Evolutionary conservation across 176 grass and related monocot genomes (phyloP).

Genomic region (Pontederia crassipes): DNA sequence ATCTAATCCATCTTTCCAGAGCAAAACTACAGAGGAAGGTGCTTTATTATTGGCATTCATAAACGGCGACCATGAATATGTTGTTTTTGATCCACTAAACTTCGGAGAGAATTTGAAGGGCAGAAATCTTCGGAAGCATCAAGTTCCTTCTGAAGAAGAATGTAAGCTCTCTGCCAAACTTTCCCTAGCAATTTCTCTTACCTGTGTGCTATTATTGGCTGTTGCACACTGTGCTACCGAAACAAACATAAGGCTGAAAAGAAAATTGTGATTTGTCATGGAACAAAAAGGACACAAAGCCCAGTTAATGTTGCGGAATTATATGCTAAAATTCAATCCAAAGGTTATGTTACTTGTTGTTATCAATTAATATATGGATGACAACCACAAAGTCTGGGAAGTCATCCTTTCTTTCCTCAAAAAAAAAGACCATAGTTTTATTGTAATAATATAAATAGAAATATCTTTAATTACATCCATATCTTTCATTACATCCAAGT

Average conservation of each 20-base stretch:
- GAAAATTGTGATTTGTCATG: too few species aligned
- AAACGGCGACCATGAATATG: conserved; percentile 71
- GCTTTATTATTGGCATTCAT: conserved; percentile 41
- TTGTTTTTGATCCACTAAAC: conserved; percentile 63
- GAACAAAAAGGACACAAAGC: too few species aligned
- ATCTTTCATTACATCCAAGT: background rate
- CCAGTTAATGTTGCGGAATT: too few species aligned
- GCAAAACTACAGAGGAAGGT: conserved; percentile 18
- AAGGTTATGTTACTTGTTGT: too few species aligned
- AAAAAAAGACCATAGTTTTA: background rate
- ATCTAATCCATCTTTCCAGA: conserved; percentile 20
- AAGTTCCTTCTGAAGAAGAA: conserved; percentile 38
- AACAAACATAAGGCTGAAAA: too few species aligned
- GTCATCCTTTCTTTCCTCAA: too few species aligned
- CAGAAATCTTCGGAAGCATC: conserved; percentile 24
- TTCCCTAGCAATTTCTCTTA: conserved; percentile 4
- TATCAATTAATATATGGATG: too few species aligned
- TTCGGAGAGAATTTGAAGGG: conserved; percentile 22
- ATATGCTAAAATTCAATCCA: too few species aligned
- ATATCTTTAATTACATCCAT: background rate
- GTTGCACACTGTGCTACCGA: background rate
- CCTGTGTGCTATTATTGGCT: background rate
- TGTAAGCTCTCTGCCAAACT: conserved; percentile 26
- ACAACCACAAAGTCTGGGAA: too few species aligned
- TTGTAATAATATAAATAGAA: background rate